Evolutionary conservation across 768 basidiomycete genomes (phyloP), one percentile per base, ranked within the genome.

Genomic region (Hypsizygus marmoreus): DNA sequence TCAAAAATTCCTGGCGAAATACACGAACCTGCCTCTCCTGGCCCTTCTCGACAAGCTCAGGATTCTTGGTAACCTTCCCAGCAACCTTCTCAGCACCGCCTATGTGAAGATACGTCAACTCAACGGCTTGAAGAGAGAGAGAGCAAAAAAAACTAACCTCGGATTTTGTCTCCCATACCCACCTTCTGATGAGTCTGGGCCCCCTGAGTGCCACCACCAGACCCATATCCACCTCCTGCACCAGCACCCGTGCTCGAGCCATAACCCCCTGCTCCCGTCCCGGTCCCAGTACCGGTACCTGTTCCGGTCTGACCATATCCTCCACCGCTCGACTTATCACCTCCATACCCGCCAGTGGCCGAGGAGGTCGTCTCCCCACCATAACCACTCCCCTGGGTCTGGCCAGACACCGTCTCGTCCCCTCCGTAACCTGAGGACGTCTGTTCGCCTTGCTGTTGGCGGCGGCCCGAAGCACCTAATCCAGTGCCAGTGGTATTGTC

Each of bases 1-100:
- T 34, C 33, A 34, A 23, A 20, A 38, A n/a, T 38, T 38, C 14
- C 47, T 1, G 47, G n/a, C 44, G 33, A 13, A 9, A 19, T 8
- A 14, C 9, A 41, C 40, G 20, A 43, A 51, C 43, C 48, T 45
- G 43, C 35, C 57, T 53, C 34, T 55, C 55, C 40, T 62, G 50
- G 6, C 63, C 63, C 26, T 40, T 48, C 47, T 61, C 53, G 7
- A 45, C 43, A 14, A 58, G 38, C 0, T 57, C 58, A 4, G 52
- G 53, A 24, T 64, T 53, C 7, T 49, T 52, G 3, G 58, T 42
- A 17, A 59, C 34, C 45, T 64, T 64, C 0, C 59, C 59, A 6
- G 53, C 46, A 2, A 58, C 26, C 9, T 56, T 58, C 50, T 64
- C 63, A 2, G 53, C 47, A 17, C 57, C 57, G 11, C 61, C 61